Conservation (phyloP, 306 rosid genomes). For the Sesbania bispinosa region DNA sequence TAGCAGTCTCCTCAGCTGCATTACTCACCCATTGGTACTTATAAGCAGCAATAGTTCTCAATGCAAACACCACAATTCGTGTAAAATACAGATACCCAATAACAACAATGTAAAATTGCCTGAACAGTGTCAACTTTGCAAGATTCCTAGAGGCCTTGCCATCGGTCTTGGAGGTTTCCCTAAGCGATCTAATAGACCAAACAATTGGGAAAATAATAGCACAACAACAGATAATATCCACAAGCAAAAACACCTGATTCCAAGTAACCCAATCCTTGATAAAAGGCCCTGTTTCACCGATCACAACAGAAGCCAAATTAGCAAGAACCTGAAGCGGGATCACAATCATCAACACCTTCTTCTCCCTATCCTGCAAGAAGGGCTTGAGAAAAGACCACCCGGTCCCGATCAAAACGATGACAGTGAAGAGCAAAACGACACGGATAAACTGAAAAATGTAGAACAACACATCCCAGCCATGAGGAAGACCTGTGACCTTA, state of each 20-base stretch:
- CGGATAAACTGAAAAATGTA: slow-evolving; percentile 89
- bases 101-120: slow-evolving; percentile 86
- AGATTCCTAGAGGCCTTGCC: slow-evolving; percentile 86
- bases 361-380: slow-evolving; percentile 83
- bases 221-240: slow-evolving; percentile 87
- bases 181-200: slow-evolving; percentile 81
- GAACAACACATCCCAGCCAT: slow-evolving; percentile 92
- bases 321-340: slow-evolving; percentile 93
- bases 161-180: slow-evolving; percentile 87
- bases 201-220: slow-evolving; percentile 92
- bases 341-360: slow-evolving; percentile 93
- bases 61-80: slow-evolving; percentile 75
- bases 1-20: slow-evolving; percentile 88
- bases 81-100: slow-evolving; percentile 89
- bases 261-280: slow-evolving; percentile 95
- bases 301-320: slow-evolving; percentile 78
- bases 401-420: slow-evolving; percentile 82
- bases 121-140: slow-evolving; percentile 79
- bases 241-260: slow-evolving; percentile 89
- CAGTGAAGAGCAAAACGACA: slow-evolving; percentile 70
- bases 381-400: slow-evolving; percentile 94
- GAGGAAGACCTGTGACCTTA: slow-evolving; percentile 80
- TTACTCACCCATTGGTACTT: slow-evolving; percentile 92
- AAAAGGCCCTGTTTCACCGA: slow-evolving; percentile 91
- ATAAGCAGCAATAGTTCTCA: slow-evolving; percentile 83